Conservation (phyloP, 1,139 yeast genomes). For the Pichia sp. region DNA sequence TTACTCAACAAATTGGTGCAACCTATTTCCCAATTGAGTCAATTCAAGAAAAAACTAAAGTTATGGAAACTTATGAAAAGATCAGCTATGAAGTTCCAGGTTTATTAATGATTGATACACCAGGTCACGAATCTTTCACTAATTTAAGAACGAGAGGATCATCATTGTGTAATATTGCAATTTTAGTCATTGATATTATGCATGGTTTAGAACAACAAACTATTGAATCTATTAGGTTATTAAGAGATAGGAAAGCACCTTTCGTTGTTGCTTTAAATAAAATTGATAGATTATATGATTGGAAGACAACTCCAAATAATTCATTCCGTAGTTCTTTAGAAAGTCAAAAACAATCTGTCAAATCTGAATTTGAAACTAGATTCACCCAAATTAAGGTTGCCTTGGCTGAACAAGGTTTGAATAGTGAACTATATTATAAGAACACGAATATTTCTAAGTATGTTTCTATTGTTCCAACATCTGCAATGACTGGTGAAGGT, state of each 20-base stretch:
- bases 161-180: slow-evolving; percentile 96
- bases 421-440: slow-evolving; percentile 92
- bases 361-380: slow-evolving; percentile 87
- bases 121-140: slow-evolving; percentile 99
- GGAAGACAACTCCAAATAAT: slow-evolving; percentile 86
- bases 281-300: slow-evolving; percentile 93
- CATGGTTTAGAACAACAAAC: slow-evolving; percentile 99
- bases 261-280: slow-evolving; percentile 94
- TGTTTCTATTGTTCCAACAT: slow-evolving; percentile 95
- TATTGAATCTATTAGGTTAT: slow-evolving; percentile 80
- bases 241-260: slow-evolving; percentile 97
- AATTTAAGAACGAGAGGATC: slow-evolving; percentile 98
- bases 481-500: slow-evolving; percentile 99
- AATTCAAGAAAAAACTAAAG: slow-evolving; percentile 82
- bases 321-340: slow-evolving; percentile 92
- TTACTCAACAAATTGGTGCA: slow-evolving; percentile 99
- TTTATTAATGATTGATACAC: slow-evolving; percentile 91
- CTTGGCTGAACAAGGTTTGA: slow-evolving; percentile 95
- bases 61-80: slow-evolving; percentile 82
- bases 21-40: slow-evolving; percentile 98
- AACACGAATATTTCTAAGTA: slow-evolving; percentile 88
- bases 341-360: slow-evolving; percentile 75
- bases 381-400: slow-evolving; percentile 81
- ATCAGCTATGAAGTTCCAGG: slow-evolving; percentile 94
- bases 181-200: slow-evolving; percentile 96